Evolutionary conservation across 192 early-diverging fungal species (phyloP), one percentile per base, ranked within the genome.

Genomic region (Anaeromyces robustus): DNA sequence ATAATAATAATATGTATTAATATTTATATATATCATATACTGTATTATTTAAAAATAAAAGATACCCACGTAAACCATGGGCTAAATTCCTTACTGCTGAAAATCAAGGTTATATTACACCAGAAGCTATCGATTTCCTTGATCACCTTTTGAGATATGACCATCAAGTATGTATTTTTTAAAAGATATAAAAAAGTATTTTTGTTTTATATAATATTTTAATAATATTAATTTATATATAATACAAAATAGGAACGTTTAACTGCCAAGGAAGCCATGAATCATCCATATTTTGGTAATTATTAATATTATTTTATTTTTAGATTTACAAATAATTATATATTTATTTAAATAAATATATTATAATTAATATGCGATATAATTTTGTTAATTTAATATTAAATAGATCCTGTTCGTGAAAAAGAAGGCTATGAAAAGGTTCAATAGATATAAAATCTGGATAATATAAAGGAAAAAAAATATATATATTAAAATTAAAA

Each of bases 121-220:
- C 92, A 18, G 93, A 95, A 30, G 95, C 95, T 7, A 86, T 97
- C 77, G 95, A 96, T 81, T 94, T 98, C 81, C 86, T 98, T 39
- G 96, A 97, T 80, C 89, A 92, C 81, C 86, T 98, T 77, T 88
- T 98, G 80, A 88, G 94, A 81, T 98, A 97, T 87, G 96, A 97
- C 86, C 96, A 96, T 82, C 92, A 95, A 86, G 52, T 68, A 68
- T n/a, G 52, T n/a, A 28, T n/a, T 14, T 39, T 39, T 39, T n/a
- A n/a, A n/a, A n/a, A n/a, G n/a, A n/a, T n/a, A n/a, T n/a, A n/a
- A n/a, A n/a, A n/a, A n/a, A n/a, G n/a, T n/a, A n/a, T n/a, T n/a
- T n/a, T n/a, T n/a, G n/a, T n/a, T n/a, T n/a, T n/a, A n/a, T n/a
- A n/a, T n/a, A n/a, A n/a, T n/a, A n/a, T n/a, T n/a, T n/a, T n/a